phyloP scores from a whole-genome alignment of 1,139 yeast genomes.

The Maudiozyma humilis region DNA sequence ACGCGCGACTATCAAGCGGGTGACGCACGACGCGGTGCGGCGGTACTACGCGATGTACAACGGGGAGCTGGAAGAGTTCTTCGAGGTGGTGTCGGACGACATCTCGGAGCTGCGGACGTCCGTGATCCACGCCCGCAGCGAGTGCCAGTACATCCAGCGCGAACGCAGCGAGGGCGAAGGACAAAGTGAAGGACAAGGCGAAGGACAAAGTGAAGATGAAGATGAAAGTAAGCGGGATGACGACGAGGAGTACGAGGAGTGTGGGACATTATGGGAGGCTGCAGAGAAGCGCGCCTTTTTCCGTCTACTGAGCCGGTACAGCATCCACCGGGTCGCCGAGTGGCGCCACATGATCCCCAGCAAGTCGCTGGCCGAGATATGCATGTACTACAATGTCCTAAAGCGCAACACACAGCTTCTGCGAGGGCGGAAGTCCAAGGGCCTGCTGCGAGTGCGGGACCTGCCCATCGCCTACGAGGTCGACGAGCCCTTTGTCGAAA shows the following conservation, averaged over 20 bases:
- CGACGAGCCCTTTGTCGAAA: constrained; percentile 22
- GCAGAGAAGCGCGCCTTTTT: constrained; percentile 28
- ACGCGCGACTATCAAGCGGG: not conserved
- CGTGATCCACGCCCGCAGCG: constrained; percentile 19
- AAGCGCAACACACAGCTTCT: constrained; percentile 14
- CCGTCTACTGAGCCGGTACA: constrained; percentile 22
- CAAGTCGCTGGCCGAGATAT: constrained; percentile 26
- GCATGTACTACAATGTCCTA: constrained; percentile 23
- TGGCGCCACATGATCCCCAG: constrained; percentile 20
- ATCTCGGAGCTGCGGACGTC: constrained; percentile 21
- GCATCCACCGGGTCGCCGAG: constrained; percentile 28
- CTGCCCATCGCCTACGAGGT: constrained; percentile 31
- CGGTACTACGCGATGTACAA: constrained; percentile 4
- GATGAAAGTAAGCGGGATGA: not conserved
- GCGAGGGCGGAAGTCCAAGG: constrained; percentile 14
- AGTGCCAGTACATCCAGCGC: constrained; percentile 12
- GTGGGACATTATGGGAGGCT: constrained; percentile 25
- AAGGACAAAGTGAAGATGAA: not conserved
- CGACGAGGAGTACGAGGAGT: not conserved
- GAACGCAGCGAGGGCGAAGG: not conserved
- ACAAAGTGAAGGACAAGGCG: not conserved
- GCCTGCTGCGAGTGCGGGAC: constrained; percentile 17
- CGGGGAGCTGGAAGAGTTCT: constrained; percentile 10
- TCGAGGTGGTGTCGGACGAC: constrained; percentile 16
- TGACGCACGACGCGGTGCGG: not conserved